phyloP scores from a whole-genome alignment of 257 asterid species.

The Ilex aquifolium region DNA sequence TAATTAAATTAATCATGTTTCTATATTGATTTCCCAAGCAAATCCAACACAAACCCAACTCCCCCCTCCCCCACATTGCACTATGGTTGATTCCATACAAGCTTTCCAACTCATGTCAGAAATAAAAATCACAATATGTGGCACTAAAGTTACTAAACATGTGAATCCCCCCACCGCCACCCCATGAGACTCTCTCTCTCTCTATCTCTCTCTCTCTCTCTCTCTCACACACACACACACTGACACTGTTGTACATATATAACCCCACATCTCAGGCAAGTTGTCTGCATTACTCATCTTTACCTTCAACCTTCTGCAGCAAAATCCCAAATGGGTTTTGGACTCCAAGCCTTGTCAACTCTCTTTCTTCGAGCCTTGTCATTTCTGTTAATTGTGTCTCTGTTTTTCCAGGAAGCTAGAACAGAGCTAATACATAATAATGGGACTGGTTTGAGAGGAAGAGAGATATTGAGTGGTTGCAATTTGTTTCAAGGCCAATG shows the following conservation, averaged over 20 bases:
- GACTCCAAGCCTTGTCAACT: neutral
- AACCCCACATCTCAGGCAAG: too few relatives aligned
- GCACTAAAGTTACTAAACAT: conserved; percentile 9
- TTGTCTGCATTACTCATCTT: neutral
- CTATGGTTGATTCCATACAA: conserved; percentile 11
- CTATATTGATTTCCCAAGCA: too few relatives aligned
- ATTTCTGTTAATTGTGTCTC: neutral
- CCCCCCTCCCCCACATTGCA: too few relatives aligned
- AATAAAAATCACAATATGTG: neutral
- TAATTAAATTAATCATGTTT: too few relatives aligned
- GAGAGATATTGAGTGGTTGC: conserved; percentile 32
- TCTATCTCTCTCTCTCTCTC: too few relatives aligned
- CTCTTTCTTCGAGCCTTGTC: conserved; percentile 11
- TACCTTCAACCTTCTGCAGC: too few relatives aligned
- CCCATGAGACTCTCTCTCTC: too few relatives aligned
- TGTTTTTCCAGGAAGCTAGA: conserved; percentile 10
- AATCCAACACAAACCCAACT: too few relatives aligned
- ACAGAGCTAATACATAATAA: conserved; percentile 12
- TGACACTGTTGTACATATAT: too few relatives aligned
- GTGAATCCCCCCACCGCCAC: conserved; percentile 11
- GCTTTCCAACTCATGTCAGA: conserved; percentile 25
- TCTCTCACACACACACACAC: too few relatives aligned
- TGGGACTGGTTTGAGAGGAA: conserved; percentile 10
- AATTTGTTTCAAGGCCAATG: conserved; percentile 59
- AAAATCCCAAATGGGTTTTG: neutral